phyloP scores from a whole-genome alignment of 2,329 filamentous ascomycete genomes.

The Epicoccum nigrum region DNA sequence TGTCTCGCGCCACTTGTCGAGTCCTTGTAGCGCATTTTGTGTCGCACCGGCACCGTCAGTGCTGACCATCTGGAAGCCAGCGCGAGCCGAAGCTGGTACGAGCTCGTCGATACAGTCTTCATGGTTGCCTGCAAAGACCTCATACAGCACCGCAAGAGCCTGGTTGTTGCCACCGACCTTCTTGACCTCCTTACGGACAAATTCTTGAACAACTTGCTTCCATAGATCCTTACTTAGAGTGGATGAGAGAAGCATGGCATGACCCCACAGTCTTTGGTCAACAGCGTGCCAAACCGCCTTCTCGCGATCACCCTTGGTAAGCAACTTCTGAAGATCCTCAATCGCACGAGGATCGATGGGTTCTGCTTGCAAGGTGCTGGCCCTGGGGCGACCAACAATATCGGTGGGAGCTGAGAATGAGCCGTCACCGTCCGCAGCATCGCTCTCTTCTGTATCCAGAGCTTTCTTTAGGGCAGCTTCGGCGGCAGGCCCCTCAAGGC shows the following conservation, averaged over 20 bases:
- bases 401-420: conserved; percentile 46
- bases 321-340: conserved; percentile 72
- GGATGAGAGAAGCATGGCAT: conserved; percentile 89
- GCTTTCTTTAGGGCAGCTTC: conserved; percentile 77
- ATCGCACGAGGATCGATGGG: conserved; percentile 72
- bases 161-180: conserved; percentile 79
- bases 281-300: conserved; percentile 93
- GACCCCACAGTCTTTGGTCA: conserved; percentile 93
- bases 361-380: conserved; percentile 59
- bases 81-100: conserved; percentile 88
- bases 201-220: conserved; percentile 93
- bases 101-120: conserved; percentile 96
- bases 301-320: conserved; percentile 83
- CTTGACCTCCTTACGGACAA: conserved; percentile 93
- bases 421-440: conserved; percentile 28
- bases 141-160: conserved; percentile 88
- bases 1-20: conserved; percentile 95
- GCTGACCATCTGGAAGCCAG: conserved; percentile 88
- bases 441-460: conserved; percentile 64
- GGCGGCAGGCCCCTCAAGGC: conserved; percentile 73
- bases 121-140: conserved; percentile 89
- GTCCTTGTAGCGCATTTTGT: conserved; percentile 78
- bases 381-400: conserved; percentile 41
- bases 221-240: conserved; percentile 77
- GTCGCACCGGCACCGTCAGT: conserved; percentile 64